Evolutionary conservation across 2,329 filamentous ascomycete genomes (phyloP).

Genomic region (Hypoxylon sp.): DNA sequence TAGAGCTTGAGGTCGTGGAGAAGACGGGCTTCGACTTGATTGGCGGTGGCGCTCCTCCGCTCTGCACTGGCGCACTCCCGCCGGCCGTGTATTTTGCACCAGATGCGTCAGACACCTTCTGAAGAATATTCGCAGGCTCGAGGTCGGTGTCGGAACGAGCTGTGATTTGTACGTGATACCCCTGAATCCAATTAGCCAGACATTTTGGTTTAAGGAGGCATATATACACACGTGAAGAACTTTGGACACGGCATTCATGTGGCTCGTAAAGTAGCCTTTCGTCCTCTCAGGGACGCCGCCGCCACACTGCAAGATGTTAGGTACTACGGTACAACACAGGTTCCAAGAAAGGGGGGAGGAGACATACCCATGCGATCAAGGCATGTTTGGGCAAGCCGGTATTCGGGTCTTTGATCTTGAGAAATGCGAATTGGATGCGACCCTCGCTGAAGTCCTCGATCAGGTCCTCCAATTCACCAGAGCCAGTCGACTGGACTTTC

Average conservation of each 20-base stretch:
- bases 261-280: constrained; percentile 98
- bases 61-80: constrained; percentile 60
- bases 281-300: constrained; percentile 98
- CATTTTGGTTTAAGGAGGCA: background rate
- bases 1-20: constrained; percentile 71
- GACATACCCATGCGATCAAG: constrained; percentile 81
- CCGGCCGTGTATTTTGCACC: constrained; percentile 90
- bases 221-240: constrained; percentile 69
- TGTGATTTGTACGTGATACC: constrained; percentile 97
- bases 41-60: constrained; percentile 69
- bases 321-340: background rate
- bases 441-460: constrained; percentile 97
- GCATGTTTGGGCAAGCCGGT: constrained; percentile 88
- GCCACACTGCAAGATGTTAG: constrained; percentile 67
- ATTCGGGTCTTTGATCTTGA: constrained; percentile 96
- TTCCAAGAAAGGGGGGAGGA: background rate
- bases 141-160: constrained; percentile 91
- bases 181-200: constrained; percentile 53
- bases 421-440: constrained; percentile 94
- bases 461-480: constrained; percentile 88
- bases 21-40: constrained; percentile 91
- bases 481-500: constrained; percentile 92
- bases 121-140: constrained; percentile 84
- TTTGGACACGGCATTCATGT: constrained; percentile 87
- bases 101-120: constrained; percentile 93